Percentiles rank a stretch among this genome's conserved stretches.
Conservation (phyloP, 768 basidiomycete species). For the Tricholoma bakamatsutake region DNA sequence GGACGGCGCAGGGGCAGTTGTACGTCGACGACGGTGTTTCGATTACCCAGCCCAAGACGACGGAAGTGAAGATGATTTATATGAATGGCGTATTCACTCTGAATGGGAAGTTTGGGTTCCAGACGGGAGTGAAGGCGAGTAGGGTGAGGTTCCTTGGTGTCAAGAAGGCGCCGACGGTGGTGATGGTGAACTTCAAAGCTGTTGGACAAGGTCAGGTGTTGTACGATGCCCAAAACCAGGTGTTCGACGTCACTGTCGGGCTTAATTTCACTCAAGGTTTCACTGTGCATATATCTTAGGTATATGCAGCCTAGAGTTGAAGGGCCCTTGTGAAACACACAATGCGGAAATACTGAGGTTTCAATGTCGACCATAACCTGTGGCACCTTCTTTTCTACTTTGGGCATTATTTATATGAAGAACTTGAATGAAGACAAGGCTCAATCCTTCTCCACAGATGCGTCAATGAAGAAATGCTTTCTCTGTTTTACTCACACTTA, state of each 20-base stretch:
- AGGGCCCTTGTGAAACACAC: too few species aligned
- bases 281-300: conserved; percentile 17
- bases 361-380: too few species aligned
- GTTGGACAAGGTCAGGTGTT: conserved; percentile 15
- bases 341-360: too few species aligned
- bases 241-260: conserved; percentile 38
- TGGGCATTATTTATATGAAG: too few species aligned
- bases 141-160: conserved; percentile 36
- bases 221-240: conserved; percentile 34
- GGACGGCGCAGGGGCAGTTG: conserved; percentile 44
- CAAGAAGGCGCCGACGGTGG: conserved; percentile 20
- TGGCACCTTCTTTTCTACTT: too few species aligned
- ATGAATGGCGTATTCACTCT: conserved; percentile 25
- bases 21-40: conserved; percentile 67
- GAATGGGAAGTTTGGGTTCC: conserved; percentile 31
- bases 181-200: conserved; percentile 23
- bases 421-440: too few species aligned
- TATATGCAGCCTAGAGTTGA: background rate
- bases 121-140: conserved; percentile 29
- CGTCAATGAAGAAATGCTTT: too few species aligned
- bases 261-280: conserved; percentile 31
- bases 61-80: conserved; percentile 29
- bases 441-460: too few species aligned
- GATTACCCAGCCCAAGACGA: conserved; percentile 25
- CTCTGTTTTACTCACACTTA: too few species aligned